Evolutionary conservation across 371 early-diverging fungal genomes (phyloP), one percentile per base, ranked within the genome.

Genomic region (Phascolomyces articulosus): DNA sequence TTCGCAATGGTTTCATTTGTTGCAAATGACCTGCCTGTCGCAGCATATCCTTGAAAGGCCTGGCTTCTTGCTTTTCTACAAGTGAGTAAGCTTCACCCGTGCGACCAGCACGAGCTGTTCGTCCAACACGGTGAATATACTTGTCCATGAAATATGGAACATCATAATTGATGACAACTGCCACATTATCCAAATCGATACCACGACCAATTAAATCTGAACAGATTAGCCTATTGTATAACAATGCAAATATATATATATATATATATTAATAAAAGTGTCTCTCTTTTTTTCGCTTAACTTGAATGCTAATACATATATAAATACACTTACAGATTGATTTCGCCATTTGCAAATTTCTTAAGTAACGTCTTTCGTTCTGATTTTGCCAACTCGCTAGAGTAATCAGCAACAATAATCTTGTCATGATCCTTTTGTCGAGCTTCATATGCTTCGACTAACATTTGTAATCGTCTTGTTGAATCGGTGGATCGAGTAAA

Each of bases 81-180:
- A 99, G 67, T 3, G 96, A 93, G 61, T 93, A 91, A 0, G 99
- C 95, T 8, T 77, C 77, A 55, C 99, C 99, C 24, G 85, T 77
- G 49, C 91, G 83, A n/a, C 98, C 98, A 4, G 97, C 98, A 67
- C 98, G 90, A 1, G 97, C 99, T 1, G 99, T 99, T 63, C 99
- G 88, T 10, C 99, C 99, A n/a, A 97, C 94, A 65, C 99, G 91
- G 72, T 99, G 99, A 38, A 98, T 91, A 72, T 99, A 99, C 68
- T 95, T 91, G 70, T 94, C 92, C 82, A 91, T 86, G 38, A 87
- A 86, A 16, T 87, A 74, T 2, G 99, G 99, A 20, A 90, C 85
- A 70, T 98, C 98, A 82, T 98, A 99, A 74, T 96, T 96, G 67
- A 99, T 89, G 10, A 99, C 98, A 1, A 82, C 75, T 15, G 87